Evolutionary conservation across 2,329 filamentous ascomycete species (phyloP).

Genomic region (Zymoseptoria passerinii): DNA sequence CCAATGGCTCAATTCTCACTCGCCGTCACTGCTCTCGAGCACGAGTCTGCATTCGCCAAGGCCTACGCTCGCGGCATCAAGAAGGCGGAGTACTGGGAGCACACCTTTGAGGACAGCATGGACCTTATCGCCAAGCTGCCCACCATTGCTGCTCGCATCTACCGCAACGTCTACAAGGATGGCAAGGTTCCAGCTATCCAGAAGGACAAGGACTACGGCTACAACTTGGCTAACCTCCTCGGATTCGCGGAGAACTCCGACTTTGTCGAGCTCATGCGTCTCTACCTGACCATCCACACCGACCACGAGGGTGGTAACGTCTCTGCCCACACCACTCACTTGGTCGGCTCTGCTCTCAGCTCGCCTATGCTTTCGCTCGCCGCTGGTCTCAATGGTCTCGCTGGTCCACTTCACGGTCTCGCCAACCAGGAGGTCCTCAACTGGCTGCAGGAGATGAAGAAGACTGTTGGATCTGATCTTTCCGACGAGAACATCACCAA

Average conservation of each 20-base stretch:
- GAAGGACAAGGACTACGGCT: constrained; percentile 99
- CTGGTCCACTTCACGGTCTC: constrained; percentile 85
- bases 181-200: constrained; percentile 93
- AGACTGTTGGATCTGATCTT: constrained; percentile 69
- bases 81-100: constrained; percentile 99
- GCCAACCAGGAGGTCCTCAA: constrained; percentile 95
- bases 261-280: constrained; percentile 95
- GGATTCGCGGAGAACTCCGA: constrained; percentile 91
- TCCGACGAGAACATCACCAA: constrained; percentile 72
- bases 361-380: constrained; percentile 96
- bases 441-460: constrained; percentile 95
- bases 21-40: constrained; percentile 95
- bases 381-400: constrained; percentile 88
- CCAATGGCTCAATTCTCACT: constrained; percentile 99
- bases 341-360: constrained; percentile 88
- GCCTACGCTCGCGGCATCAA: constrained; percentile 98
- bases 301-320: constrained; percentile 99
- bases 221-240: constrained; percentile 99
- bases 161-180: constrained; percentile 99
- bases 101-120: constrained; percentile 99
- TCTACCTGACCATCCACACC: constrained; percentile 99
- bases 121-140: constrained; percentile 99
- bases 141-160: constrained; percentile 95
- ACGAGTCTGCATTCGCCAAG: constrained; percentile 95
- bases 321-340: constrained; percentile 86